Evolutionary conservation across 177 flowering plant genomes (phyloP), one percentile per base, ranked within the genome.

Genomic region (Telopea speciosissima): DNA sequence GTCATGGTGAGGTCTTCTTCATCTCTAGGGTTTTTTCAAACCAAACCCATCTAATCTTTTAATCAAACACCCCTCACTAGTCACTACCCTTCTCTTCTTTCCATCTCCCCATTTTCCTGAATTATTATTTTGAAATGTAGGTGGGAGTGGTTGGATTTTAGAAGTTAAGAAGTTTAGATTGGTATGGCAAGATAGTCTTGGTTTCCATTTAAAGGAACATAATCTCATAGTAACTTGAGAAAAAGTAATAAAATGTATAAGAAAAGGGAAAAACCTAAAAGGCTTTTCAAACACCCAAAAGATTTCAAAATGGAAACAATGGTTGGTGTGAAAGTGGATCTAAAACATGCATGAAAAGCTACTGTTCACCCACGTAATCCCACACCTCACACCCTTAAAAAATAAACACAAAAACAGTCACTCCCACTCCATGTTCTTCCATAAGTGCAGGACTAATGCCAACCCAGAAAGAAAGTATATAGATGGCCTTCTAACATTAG

Each of bases 341-440:
- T 44, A 44, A 44, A 28, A 24, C 13, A 63, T 63, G 44, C 42
- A 63, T 63, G 44, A 25, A 65, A 74, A 69, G 68, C 42, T 59
- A 54, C 64, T 68, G 66, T 67, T 59, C 28, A 28, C 44, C 11
- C 19, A 28, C 54, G 13, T 12, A 16, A 26, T 4, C 14, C 21
- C 28, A n/a, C 21, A 44, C 13, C 54, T 36, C 40, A 5, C 40
- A 5, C 3, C 9, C 9, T 8, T 0, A 36, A 36, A 36, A 36
- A 36, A 28, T 28, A 28, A 36, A 36, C 3, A 36, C 3, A 36
- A 36, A 36, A 4, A 49, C 0, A 3, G 17, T 49, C 54, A 28
- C 66, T 33, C 61, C 56, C 68, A 58, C 70, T 60, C 70, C 85
- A 82, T 82, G 83, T 84, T 83, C 81, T 61, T 70, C 24, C 26